phyloP scores from a whole-genome alignment of 1,139 yeast species.

The Petasospora rhodanensis region DNA sequence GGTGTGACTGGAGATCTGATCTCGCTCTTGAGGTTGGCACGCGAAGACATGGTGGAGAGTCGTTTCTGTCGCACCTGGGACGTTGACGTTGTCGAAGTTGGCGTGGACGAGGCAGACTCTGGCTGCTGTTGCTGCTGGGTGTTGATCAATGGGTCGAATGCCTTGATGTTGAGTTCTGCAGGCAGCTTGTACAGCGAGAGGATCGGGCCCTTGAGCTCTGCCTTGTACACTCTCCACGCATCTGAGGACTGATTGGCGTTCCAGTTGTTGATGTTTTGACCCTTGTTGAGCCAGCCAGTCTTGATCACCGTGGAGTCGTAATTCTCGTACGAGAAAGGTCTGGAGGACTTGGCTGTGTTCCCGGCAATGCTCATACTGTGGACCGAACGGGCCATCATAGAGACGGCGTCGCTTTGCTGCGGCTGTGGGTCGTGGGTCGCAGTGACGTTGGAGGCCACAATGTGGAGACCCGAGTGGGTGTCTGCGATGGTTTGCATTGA shows the following conservation, averaged over 20 bases:
- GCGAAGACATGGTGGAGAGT: conserved; percentile 22
- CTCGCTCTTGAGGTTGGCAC: conserved; percentile 12
- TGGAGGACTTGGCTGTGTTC: conserved; percentile 6
- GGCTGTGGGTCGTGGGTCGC: no score
- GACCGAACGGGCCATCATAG: conserved; percentile 9
- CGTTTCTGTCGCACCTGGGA: conserved; percentile 27
- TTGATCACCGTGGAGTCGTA: conserved; percentile 37
- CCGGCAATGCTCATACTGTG: conserved; percentile 1
- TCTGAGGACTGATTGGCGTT: conserved; percentile 19
- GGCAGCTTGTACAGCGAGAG: conserved; percentile 55
- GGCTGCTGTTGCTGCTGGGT: no score
- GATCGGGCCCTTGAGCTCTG: conserved; percentile 62
- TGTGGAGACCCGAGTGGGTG: no score
- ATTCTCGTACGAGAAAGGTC: conserved; percentile 28
- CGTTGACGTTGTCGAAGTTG: no score
- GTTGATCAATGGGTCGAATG: conserved; percentile 37
- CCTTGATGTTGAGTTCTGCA: conserved; percentile 41
- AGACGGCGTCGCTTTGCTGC: conserved; percentile 1
- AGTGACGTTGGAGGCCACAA: no score
- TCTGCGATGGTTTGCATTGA: no score
- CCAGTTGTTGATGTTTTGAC: conserved; percentile 38
- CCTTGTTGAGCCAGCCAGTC: conserved; percentile 44
- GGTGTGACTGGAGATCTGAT: conserved; percentile 14
- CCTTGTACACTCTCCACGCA: conserved; percentile 47
- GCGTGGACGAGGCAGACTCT: no score